These are phyloP conservation scores for Alternaria consortialis DNA, from an alignment of 2,329 filamentous ascomycete genomes.

Conservation along the genomic window DNA sequence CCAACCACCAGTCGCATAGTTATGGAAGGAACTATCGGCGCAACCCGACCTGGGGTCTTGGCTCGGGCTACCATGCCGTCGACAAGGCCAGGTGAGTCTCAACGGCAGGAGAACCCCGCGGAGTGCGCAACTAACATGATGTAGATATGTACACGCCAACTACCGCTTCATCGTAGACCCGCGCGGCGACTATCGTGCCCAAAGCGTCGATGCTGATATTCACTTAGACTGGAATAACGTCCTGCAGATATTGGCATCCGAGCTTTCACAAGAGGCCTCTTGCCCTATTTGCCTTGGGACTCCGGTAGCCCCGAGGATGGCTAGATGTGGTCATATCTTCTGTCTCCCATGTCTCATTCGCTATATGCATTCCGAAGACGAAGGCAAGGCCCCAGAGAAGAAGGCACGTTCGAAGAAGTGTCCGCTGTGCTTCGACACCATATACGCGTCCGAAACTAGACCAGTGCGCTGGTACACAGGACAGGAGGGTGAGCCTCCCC, in stretches of 20 bases:
- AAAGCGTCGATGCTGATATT: slow-evolving; percentile 86
- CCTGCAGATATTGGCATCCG: slow-evolving; percentile 88
- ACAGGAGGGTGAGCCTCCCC: slow-evolving; percentile 81
- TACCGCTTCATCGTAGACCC: slow-evolving; percentile 96
- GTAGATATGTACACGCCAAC: slow-evolving; percentile 89
- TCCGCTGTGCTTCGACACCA: slow-evolving; percentile 90
- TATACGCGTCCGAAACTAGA: slow-evolving; percentile 90
- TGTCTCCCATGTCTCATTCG: slow-evolving; percentile 92
- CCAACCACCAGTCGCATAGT: slow-evolving; percentile 64
- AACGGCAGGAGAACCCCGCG: neutral
- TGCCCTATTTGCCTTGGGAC: slow-evolving; percentile 96
- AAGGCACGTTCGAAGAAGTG: slow-evolving; percentile 90
- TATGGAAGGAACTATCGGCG: slow-evolving; percentile 66
- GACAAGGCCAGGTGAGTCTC: slow-evolving; percentile 81
- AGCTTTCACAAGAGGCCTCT: slow-evolving; percentile 84
- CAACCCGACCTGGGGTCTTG: slow-evolving; percentile 82
- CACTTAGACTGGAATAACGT: slow-evolving; percentile 91
- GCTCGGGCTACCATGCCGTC: slow-evolving; percentile 86
- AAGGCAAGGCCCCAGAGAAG: slow-evolving; percentile 69
- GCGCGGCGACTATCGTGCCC: slow-evolving; percentile 77
- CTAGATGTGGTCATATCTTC: slow-evolving; percentile 96
- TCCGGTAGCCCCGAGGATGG: slow-evolving; percentile 94
- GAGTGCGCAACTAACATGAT: slow-evolving; percentile 12
- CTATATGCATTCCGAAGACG: slow-evolving; percentile 89
- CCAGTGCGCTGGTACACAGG: slow-evolving; percentile 92